phyloP scores from a whole-genome alignment of 495 filamentous ascomycete genomes.

The Podospora didyma region DNA sequence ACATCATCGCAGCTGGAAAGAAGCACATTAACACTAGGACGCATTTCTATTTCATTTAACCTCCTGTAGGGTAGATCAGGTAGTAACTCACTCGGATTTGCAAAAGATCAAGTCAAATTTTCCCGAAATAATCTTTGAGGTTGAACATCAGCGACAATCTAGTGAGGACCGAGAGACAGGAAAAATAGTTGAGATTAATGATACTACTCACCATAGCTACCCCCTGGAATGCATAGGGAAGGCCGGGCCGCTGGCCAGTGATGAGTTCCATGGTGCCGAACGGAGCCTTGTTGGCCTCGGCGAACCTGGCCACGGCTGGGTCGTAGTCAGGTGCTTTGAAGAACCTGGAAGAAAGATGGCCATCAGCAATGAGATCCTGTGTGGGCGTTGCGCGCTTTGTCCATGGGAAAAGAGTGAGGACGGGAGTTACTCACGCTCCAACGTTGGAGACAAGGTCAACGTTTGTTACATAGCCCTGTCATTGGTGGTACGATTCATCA shows the following conservation, averaged over 20 bases:
- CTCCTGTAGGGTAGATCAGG: too few relatives aligned
- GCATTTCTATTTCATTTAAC: too few relatives aligned
- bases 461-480: slow-evolving; percentile 28
- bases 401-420: not conserved
- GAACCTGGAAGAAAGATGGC: slow-evolving; percentile 19
- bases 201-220: slow-evolving; percentile 7
- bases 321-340: slow-evolving; percentile 33
- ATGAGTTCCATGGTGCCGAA: slow-evolving; percentile 27
- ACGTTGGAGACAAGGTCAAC: slow-evolving; percentile 24
- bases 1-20: slow-evolving; percentile 24
- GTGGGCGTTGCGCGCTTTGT: too few relatives aligned
- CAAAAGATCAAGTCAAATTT: slow-evolving; percentile 34
- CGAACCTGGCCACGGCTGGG: slow-evolving; percentile 18
- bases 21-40: too few relatives aligned
- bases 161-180: not conserved
- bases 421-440: slow-evolving; percentile 10
- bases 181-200: not conserved
- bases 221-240: slow-evolving; percentile 10
- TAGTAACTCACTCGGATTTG: slow-evolving; percentile 21
- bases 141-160: not conserved
- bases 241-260: slow-evolving; percentile 6
- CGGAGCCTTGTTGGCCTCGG: slow-evolving; percentile 26
- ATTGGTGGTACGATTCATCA: not conserved
- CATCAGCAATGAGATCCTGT: too few relatives aligned
- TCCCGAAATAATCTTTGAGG: slow-evolving; percentile 23